Base-by-base conservation (phyloP, 1,139 yeast species). In the Taphrina flavorubra region DNA sequence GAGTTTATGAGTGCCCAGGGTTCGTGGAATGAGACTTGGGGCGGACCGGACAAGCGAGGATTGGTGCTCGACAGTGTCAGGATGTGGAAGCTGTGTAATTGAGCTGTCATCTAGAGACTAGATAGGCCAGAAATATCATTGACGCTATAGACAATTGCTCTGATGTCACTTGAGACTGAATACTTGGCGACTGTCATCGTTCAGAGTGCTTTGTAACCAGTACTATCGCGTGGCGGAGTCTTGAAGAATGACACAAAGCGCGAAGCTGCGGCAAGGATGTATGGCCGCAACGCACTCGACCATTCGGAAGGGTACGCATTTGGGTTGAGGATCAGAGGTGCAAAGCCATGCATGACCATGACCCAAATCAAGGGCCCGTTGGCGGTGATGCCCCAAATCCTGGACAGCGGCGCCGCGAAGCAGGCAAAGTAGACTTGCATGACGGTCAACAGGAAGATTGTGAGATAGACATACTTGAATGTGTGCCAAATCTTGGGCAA, bases 401-500 rank as follows among this genome's bases (percentile, higher is more conserved):
- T 46, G 31, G 47, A 47, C 40, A 56, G 37, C 6, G 62, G 63
- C 10, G 62, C 51, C 10, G 68, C 68, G 47, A 56, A 64, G 51
- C 57, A 18, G 10, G 68, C 68, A 46, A 64, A 47, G 53, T 64
- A 64, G 39, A 64, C 42, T 40, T 56, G 62, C 56, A 64, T 44
- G 36, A 57, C 25, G 14, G 51, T 51, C 20, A 58, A 20, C 31
- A 65, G 47, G 42, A 49, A 16, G 20, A 60, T 36, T 4, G 40
- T 36, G 46, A 59, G 58, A 36, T 51, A 65, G 39, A 65, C 44
- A 51, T 51, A 65, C 53, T 59, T 58, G 69, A 49, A 58, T 13
- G 51, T 58, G 18, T 47, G 57, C 70, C 70, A 56, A 34, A 71
- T 68, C 60, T 69, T 71, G 10, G 72, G 72, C 40, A 71, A 55